Conservation (phyloP, 257 asterid species). For the Solanum sparsipilum region DNA sequence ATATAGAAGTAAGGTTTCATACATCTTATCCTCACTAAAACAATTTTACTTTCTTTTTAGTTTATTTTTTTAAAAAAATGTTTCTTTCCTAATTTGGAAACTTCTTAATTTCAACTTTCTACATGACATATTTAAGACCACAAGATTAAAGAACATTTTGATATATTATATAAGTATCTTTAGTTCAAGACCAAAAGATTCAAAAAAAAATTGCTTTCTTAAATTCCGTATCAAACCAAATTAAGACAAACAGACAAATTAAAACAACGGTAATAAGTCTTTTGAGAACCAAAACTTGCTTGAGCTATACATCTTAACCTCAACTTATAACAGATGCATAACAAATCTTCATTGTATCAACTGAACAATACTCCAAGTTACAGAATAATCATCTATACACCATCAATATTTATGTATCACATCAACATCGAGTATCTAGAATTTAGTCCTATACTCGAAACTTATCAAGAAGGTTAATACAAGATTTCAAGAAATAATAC, state of each 20-base stretch:
- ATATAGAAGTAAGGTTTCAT: too few species aligned
- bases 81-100: neutral
- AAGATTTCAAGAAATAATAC: neutral
- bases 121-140: neutral
- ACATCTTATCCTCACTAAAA: neutral
- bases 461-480: neutral
- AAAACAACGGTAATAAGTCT: neutral
- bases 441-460: neutral
- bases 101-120: neutral
- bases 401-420: too few species aligned
- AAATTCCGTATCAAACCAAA: too few species aligned
- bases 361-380: neutral
- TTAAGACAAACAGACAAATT: too few species aligned
- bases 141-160: too few species aligned
- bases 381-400: too few species aligned
- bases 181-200: neutral
- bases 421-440: neutral
- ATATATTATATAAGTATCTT: too few species aligned
- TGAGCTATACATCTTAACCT: neutral
- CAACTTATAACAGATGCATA: neutral
- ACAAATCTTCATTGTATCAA: neutral
- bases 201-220: too few species aligned
- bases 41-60: too few species aligned
- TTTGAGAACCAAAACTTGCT: neutral
- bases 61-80: accelerated